Conservation (phyloP, 2,329 filamentous ascomycete species). For the Lasiodiplodia gonubiensis region DNA sequence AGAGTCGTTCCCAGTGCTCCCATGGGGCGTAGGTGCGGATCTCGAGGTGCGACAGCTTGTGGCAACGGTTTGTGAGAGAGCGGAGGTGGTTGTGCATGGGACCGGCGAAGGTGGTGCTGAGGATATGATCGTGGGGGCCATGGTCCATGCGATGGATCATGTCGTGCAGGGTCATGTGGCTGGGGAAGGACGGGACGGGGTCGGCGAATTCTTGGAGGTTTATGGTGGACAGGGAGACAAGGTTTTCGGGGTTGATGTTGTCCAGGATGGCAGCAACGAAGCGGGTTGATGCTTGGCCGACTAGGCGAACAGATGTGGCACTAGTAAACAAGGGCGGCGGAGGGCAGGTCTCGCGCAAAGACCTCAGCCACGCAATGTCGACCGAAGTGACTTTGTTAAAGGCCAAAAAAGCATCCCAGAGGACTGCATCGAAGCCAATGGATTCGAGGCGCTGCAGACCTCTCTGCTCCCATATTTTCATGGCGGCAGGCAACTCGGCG, state of each 20-base stretch:
- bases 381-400: background rate
- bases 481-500: too few relatives aligned
- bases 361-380: constrained; percentile 12
- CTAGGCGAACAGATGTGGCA: constrained; percentile 1
- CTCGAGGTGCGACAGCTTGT: constrained; percentile 5
- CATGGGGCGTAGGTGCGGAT: constrained; percentile 16
- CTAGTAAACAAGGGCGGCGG: constrained; percentile 2
- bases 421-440: background rate
- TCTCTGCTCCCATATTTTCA: too few relatives aligned
- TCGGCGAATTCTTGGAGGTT: constrained; percentile 19
- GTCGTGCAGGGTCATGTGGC: background rate
- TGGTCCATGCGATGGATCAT: background rate
- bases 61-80: constrained; percentile 3
- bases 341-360: constrained; percentile 5
- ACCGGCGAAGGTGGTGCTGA: background rate
- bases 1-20: constrained; percentile 8
- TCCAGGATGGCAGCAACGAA: constrained; percentile 6
- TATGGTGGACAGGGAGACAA: constrained; percentile 1
- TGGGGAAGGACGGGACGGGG: background rate
- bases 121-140: background rate
- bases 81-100: constrained; percentile 5
- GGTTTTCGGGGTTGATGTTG: background rate
- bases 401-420: background rate
- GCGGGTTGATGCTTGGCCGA: constrained; percentile 3
- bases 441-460: background rate